Base-by-base conservation (phyloP, 208 protist species). In the Leishmania lainsoni region DNA sequence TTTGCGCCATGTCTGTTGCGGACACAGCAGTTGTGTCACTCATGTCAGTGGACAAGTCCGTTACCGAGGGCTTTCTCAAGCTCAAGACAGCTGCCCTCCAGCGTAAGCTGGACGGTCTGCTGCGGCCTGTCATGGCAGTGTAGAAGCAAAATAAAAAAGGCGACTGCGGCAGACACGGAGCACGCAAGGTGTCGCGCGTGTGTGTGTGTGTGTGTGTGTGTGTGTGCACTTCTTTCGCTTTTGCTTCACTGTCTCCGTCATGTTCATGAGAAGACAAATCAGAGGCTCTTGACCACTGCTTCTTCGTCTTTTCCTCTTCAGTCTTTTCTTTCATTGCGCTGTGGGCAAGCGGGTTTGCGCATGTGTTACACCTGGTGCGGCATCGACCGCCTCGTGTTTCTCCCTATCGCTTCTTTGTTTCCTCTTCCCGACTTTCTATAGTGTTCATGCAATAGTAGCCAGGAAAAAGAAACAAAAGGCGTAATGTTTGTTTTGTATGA, bases 51-150 rank as follows among this genome's bases (percentile, higher is more conserved):
- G 78, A 75, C 52, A 48, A 86, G 1, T 22, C 76, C 1, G 75
- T 97, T 35, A 88, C 93, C 72, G 90, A 95, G 69, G 94, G 94
- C 0, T 66, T 92, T 63, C 79, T 98, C 52, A 98, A 98, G 79
- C 81, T 98, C 56, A 93, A 93, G 73, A 93, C 94, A 20, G 89
- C 91, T 6, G 83, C 89, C 0, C 76, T 98, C 75, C 93, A 96
- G 79, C 83, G 87, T 17, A 84, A 71, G 58, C 84, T 98, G 1
- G 91, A 96, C 73, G n/a, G 58, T 0, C 68, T 92, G 17, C 80
- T 97, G 69, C 89, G 90, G 26, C 88, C 90, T 35, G 87, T 93
- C 6, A 85, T 95, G 78, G 77, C 77, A 3, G 73, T 83, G 61
- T 86, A 81, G 56, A 49, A 29, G 6, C 45, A 17, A 35, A 51